Conservation (phyloP, 2,329 filamentous ascomycete genomes). For the Trichoderma citrinoviride region DNA sequence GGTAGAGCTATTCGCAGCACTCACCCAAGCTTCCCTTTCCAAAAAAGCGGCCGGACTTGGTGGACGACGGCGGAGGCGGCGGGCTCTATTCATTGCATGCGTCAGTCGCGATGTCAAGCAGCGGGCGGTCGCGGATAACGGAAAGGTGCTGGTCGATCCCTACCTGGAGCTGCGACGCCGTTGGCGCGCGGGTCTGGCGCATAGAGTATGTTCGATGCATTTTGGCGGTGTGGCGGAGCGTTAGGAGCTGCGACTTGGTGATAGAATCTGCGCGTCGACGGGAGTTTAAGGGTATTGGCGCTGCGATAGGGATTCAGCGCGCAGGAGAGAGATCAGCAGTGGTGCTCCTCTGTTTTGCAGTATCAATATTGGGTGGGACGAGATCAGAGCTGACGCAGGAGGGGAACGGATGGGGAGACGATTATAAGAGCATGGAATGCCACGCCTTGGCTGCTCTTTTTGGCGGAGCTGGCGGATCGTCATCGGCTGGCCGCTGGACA, state of each 20-base stretch:
- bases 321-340: constrained; percentile 5
- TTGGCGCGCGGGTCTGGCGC: constrained; percentile 95
- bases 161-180: constrained; percentile 73
- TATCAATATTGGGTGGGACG: neutral
- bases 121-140: neutral
- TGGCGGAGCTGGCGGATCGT: constrained; percentile 22
- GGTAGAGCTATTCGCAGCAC: constrained; percentile 36
- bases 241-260: constrained; percentile 22
- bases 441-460: constrained; percentile 5
- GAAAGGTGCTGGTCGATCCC: constrained; percentile 22
- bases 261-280: constrained; percentile 4
- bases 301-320: constrained; percentile 4
- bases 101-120: neutral
- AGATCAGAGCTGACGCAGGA: neutral
- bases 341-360: neutral
- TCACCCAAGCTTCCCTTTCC: constrained; percentile 81
- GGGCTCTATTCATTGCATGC: constrained; percentile 65
- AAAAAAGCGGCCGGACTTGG: constrained; percentile 87
- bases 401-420: constrained; percentile 17
- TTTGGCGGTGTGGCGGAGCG: constrained; percentile 32
- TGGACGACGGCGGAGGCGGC: constrained; percentile 85
- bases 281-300: neutral
- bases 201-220: constrained; percentile 99
- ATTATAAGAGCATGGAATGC: constrained; percentile 16
- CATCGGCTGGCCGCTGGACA: constrained; percentile 22